A percentile compares a stretch with the other conserved stretches of the same genome.
phyloP scores from a whole-genome alignment of 2,329 filamentous ascomycete genomes.

The Microdochium bolleyi region DNA sequence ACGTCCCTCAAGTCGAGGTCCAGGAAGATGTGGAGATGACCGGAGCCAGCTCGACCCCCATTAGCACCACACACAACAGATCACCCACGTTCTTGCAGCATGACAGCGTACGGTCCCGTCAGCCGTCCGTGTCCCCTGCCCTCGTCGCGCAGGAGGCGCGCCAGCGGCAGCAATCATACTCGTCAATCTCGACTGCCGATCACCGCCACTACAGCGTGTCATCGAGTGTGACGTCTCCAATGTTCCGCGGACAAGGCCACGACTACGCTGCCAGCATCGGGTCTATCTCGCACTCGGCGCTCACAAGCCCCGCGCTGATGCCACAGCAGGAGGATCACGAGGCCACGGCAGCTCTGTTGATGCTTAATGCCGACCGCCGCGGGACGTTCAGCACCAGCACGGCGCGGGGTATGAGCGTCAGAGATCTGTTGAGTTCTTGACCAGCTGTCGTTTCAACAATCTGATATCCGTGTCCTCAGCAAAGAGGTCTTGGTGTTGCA shows the following conservation, averaged over 20 bases:
- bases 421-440: constrained; percentile 43
- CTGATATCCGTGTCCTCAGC: too few species aligned
- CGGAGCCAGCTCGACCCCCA: constrained; percentile 33
- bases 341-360: constrained; percentile 77
- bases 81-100: background rate
- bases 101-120: constrained; percentile 19
- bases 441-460: background rate
- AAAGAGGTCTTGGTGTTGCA: too few species aligned
- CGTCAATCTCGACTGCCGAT: constrained; percentile 38
- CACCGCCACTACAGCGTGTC: constrained; percentile 31
- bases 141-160: constrained; percentile 36
- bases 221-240: constrained; percentile 33
- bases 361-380: constrained; percentile 76
- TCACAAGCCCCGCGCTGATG: constrained; percentile 50
- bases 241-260: constrained; percentile 32
- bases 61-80: constrained; percentile 9
- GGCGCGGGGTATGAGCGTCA: constrained; percentile 44
- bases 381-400: constrained; percentile 25
- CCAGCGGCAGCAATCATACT: constrained; percentile 43
- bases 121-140: constrained; percentile 45
- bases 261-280: constrained; percentile 24
- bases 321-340: constrained; percentile 62
- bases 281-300: constrained; percentile 38
- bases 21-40: constrained; percentile 54
- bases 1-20: constrained; percentile 25